Conservation (phyloP, 495 filamentous ascomycete species). For the Neurospora sp. region DNA sequence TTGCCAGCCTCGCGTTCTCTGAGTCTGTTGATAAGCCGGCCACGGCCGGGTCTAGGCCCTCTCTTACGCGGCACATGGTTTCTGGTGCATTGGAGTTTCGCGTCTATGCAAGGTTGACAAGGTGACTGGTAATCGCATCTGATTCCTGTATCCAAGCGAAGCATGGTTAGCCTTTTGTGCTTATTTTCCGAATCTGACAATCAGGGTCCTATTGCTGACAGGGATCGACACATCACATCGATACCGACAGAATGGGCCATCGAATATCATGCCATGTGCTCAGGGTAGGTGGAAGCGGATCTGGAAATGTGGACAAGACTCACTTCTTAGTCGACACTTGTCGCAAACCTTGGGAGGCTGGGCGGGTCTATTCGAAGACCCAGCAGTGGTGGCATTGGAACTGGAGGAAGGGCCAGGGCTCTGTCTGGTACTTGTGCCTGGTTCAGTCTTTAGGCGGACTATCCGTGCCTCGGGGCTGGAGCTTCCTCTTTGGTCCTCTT, state of each 20-base stretch:
- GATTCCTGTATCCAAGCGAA: conserved; percentile 13
- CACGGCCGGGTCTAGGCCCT: conserved; percentile 25
- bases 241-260: background rate
- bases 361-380: background rate
- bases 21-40: conserved; percentile 25
- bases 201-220: background rate
- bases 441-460: background rate
- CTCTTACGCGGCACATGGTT: conserved; percentile 27
- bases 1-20: conserved; percentile 9
- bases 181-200: background rate
- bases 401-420: background rate
- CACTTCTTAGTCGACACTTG: background rate
- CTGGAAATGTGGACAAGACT: background rate
- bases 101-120: conserved; percentile 22
- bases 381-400: background rate
- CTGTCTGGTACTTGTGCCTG: background rate
- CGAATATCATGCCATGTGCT: background rate
- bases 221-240: background rate
- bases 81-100: conserved; percentile 22
- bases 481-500: background rate
- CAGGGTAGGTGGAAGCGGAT: background rate
- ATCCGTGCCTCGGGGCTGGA: background rate
- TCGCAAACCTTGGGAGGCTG: background rate
- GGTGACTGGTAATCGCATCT: conserved; percentile 24
- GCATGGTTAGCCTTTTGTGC: background rate